Evolutionary conservation across 805 yeast species (phyloP).

Genomic region (Middelhovenomyces tepae): DNA sequence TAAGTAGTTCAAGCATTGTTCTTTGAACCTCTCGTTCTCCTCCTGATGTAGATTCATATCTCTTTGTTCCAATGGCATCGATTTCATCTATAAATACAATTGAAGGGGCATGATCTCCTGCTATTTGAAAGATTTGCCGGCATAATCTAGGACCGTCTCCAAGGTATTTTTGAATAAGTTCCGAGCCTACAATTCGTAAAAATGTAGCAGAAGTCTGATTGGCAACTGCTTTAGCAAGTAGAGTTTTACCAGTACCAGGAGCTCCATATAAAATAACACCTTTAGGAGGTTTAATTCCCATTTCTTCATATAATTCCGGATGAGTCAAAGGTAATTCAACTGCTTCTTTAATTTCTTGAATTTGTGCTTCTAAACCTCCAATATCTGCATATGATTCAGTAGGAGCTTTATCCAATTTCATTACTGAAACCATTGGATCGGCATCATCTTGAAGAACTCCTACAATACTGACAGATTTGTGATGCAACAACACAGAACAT

Average conservation of each 20-base stretch:
- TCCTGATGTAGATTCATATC: constrained; percentile 84
- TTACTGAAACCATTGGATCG: constrained; percentile 94
- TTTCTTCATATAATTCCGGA: constrained; percentile 94
- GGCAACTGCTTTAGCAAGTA: constrained; percentile 95
- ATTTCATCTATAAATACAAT: constrained; percentile 97
- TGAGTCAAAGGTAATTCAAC: constrained; percentile 94
- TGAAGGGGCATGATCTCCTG: constrained; percentile 96
- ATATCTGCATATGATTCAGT: constrained; percentile 94
- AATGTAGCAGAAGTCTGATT: constrained; percentile 96
- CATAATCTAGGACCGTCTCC: constrained; percentile 97
- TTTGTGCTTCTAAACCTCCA: constrained; percentile 93
- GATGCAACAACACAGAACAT: constrained; percentile 89
- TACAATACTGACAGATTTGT: constrained; percentile 91
- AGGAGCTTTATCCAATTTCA: constrained; percentile 97
- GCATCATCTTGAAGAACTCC: constrained; percentile 98
- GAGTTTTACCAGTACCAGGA: constrained; percentile 96
- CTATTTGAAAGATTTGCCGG: constrained; percentile 91
- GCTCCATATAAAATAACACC: constrained; percentile 97
- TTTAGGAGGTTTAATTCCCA: constrained; percentile 98
- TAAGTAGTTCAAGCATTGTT: constrained; percentile 91
- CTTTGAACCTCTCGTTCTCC: constrained; percentile 97
- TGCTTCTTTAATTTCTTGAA: constrained; percentile 95
- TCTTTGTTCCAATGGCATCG: constrained; percentile 98
- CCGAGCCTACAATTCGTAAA: constrained; percentile 93
- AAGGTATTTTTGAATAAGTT: constrained; percentile 88